These are phyloP conservation scores for Fonsecaea nubica DNA, from an alignment of 2,329 filamentous ascomycete species.

Conservation along the genomic window DNA sequence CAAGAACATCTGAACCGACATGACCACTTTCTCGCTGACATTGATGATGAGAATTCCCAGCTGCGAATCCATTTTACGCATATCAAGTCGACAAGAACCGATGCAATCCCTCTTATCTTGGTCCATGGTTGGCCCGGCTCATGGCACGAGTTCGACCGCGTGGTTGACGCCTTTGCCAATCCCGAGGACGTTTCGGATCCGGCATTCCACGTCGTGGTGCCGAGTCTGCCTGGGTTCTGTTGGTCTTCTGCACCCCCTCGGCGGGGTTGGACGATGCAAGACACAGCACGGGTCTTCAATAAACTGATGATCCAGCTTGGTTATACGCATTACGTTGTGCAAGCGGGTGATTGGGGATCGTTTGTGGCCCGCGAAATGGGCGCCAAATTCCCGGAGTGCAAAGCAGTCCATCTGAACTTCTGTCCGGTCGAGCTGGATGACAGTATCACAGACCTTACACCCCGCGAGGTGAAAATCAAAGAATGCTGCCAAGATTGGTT, in stretches of 20 bases:
- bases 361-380: constrained; percentile 69
- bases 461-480: constrained; percentile 24
- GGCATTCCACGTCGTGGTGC: constrained; percentile 44
- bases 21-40: constrained; percentile 20
- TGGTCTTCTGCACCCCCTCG: constrained; percentile 39
- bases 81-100: constrained; percentile 22
- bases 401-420: constrained; percentile 69
- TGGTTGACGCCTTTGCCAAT: constrained; percentile 43
- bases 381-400: constrained; percentile 63
- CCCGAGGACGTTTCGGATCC: constrained; percentile 33
- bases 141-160: constrained; percentile 45
- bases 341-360: constrained; percentile 74
- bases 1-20: constrained; percentile 27
- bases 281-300: constrained; percentile 56
- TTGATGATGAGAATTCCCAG: constrained; percentile 28
- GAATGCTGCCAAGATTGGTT: constrained; percentile 26
- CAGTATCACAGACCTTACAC: constrained; percentile 10
- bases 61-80: constrained; percentile 38
- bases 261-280: constrained; percentile 28
- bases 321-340: constrained; percentile 63
- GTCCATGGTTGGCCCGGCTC: constrained; percentile 49
- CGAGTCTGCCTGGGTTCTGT: constrained; percentile 42
- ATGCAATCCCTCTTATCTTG: constrained; percentile 45
- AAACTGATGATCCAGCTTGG: constrained; percentile 72
- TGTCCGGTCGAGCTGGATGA: constrained; percentile 42